Conservation (phyloP, 108 stramenopile species). For the Nitzschia putrida region DNA sequence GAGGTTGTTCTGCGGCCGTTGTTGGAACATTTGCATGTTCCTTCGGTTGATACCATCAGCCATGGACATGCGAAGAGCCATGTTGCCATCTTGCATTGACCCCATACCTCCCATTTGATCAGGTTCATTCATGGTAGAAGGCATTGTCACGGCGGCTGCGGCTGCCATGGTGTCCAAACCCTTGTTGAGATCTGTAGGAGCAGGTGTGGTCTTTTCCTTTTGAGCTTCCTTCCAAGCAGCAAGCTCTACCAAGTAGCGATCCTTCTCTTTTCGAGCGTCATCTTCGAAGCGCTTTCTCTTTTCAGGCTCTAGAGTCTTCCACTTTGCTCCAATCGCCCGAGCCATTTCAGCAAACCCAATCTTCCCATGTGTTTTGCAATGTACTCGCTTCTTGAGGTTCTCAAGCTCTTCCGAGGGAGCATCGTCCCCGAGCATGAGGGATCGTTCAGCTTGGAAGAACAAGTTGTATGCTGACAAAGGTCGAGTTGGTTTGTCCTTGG, state of each 20-base stretch:
- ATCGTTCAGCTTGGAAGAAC: slow-evolving; percentile 35
- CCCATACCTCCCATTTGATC: background rate
- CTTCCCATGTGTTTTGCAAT: slow-evolving; percentile 79
- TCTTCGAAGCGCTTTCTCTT: slow-evolving; percentile 24
- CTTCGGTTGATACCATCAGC: background rate
- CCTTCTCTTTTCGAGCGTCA: slow-evolving; percentile 26
- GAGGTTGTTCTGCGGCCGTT: background rate
- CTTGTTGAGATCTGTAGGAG: background rate
- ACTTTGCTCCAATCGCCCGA: slow-evolving; percentile 59
- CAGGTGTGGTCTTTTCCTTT: slow-evolving; percentile 7
- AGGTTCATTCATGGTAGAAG: background rate
- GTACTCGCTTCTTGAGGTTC: slow-evolving; percentile 44
- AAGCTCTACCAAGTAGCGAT: slow-evolving; percentile 38
- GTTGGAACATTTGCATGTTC: slow-evolving; percentile 1
- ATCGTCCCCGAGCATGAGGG: slow-evolving; percentile 36
- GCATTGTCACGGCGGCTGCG: slow-evolving; percentile 8
- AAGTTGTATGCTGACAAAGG: slow-evolving; percentile 45
- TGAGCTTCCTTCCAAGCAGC: slow-evolving; percentile 36
- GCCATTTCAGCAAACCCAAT: slow-evolving; percentile 80
- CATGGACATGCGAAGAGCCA: background rate
- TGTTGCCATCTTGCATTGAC: background rate
- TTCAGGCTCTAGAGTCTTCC: slow-evolving; percentile 46
- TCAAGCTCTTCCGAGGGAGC: slow-evolving; percentile 25
- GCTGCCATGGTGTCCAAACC: slow-evolving; percentile 10
- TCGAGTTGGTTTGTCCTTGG: slow-evolving; percentile 38